These are phyloP conservation scores for Penicillium sp. DNA, from an alignment of 2,329 filamentous ascomycete genomes.

Conservation along the genomic window DNA sequence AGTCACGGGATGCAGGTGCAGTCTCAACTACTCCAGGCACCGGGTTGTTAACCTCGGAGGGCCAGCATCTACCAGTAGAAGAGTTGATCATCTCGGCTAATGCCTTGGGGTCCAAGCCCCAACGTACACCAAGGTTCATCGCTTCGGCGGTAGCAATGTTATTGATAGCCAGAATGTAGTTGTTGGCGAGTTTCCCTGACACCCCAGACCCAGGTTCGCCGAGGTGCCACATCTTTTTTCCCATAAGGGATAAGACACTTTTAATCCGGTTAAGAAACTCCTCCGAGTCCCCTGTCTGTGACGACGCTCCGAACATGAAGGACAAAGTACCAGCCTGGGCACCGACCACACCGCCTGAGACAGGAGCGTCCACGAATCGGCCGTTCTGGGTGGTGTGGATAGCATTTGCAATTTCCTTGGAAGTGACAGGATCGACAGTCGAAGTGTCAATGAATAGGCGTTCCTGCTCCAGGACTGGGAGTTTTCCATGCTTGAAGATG, in stretches of 20 bases:
- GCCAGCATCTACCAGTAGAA: constrained; percentile 94
- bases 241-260: constrained; percentile 75
- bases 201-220: constrained; percentile 82
- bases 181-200: constrained; percentile 92
- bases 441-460: constrained; percentile 94
- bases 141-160: constrained; percentile 73
- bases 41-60: constrained; percentile 92
- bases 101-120: constrained; percentile 63
- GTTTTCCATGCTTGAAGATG: constrained; percentile 62
- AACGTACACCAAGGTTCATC: constrained; percentile 64
- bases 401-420: constrained; percentile 70
- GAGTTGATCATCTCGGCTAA: constrained; percentile 87
- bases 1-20: constrained; percentile 74
- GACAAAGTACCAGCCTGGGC: constrained; percentile 84
- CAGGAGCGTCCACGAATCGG: constrained; percentile 87
- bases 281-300: constrained; percentile 19
- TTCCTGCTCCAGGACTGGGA: constrained; percentile 54
- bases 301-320: constrained; percentile 84
- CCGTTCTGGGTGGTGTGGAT: constrained; percentile 68
- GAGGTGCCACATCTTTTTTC: constrained; percentile 79
- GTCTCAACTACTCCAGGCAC: constrained; percentile 78
- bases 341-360: constrained; percentile 94
- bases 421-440: constrained; percentile 89
- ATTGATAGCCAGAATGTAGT: constrained; percentile 91
- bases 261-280: constrained; percentile 64